Evolutionary conservation across 148 eudicot genomes (phyloP).

Genomic region (Rhododendron williamsianum): DNA sequence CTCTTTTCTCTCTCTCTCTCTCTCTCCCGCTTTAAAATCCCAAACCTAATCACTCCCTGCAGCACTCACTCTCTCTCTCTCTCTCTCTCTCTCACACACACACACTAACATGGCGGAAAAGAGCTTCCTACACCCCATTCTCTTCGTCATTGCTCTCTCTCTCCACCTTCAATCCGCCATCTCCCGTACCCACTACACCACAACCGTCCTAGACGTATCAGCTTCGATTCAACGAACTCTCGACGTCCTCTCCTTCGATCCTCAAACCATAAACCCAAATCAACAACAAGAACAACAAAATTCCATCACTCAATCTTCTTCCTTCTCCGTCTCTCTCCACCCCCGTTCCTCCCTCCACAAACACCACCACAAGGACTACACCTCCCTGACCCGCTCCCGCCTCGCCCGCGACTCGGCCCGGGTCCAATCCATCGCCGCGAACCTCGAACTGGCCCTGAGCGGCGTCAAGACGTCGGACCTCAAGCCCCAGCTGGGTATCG

Average conservation of each 20-base stretch:
- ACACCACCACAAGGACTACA: slow-evolving; percentile 33
- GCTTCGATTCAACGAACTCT: slow-evolving; percentile 35
- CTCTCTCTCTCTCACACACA: not conserved
- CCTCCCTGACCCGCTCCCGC: slow-evolving; percentile 42
- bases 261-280: not conserved
- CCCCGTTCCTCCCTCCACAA: slow-evolving; percentile 42
- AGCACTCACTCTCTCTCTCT: not conserved
- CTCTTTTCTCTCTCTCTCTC: not conserved
- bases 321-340: slow-evolving; percentile 30
- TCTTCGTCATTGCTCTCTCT: slow-evolving; percentile 15
- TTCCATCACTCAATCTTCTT: not conserved
- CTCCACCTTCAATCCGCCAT: slow-evolving; percentile 7
- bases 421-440: slow-evolving; percentile 28
- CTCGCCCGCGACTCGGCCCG: slow-evolving; percentile 64
- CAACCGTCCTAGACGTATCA: slow-evolving; percentile 39
- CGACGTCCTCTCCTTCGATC: slow-evolving; percentile 26
- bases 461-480: slow-evolving; percentile 28
- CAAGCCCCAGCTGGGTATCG: slow-evolving; percentile 9
- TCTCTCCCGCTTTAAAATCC: not conserved
- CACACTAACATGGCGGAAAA: not conserved
- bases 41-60: not conserved
- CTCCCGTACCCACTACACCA: not conserved
- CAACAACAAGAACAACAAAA: not conserved
- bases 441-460: slow-evolving; percentile 17
- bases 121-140: not conserved